Evolutionary conservation across 495 filamentous ascomycete species (phyloP).

Genomic region (Bacidia gigantensis): DNA sequence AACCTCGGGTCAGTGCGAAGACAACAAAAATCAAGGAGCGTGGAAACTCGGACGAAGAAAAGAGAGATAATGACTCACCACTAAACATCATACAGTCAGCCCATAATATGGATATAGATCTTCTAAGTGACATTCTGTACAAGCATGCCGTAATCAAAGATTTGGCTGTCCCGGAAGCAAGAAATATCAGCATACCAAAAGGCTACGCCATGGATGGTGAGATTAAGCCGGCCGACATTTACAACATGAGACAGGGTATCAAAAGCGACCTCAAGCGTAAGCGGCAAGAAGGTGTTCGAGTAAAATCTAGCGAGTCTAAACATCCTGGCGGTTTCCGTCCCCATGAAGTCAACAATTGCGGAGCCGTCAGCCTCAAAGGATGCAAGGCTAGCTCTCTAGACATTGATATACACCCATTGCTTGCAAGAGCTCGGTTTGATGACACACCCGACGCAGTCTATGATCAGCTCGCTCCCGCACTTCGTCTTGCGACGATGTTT

Average conservation of each 20-base stretch:
- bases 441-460: constrained; percentile 17
- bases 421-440: constrained; percentile 14
- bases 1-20: not conserved
- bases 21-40: not conserved
- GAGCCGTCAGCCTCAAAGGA: constrained; percentile 22
- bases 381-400: constrained; percentile 16
- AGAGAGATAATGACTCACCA: too few species aligned
- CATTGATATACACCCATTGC: constrained; percentile 18
- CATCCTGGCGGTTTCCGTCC: constrained; percentile 14
- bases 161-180: constrained; percentile 6
- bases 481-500: constrained; percentile 17
- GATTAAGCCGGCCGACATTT: constrained; percentile 8
- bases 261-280: constrained; percentile 13
- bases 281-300: constrained; percentile 11
- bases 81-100: not conserved
- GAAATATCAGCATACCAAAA: constrained; percentile 11
- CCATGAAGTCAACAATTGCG: constrained; percentile 17
- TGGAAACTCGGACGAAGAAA: not conserved
- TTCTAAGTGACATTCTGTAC: constrained; percentile 7
- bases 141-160: constrained; percentile 10
- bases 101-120: constrained; percentile 11
- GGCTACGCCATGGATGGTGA: constrained; percentile 11
- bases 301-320: not conserved
- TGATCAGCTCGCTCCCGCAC: constrained; percentile 16
- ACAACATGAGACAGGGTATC: constrained; percentile 8